These are phyloP conservation scores for Juncus inflexus DNA, from an alignment of 176 grass and related monocot species.

Conservation along the genomic window DNA sequence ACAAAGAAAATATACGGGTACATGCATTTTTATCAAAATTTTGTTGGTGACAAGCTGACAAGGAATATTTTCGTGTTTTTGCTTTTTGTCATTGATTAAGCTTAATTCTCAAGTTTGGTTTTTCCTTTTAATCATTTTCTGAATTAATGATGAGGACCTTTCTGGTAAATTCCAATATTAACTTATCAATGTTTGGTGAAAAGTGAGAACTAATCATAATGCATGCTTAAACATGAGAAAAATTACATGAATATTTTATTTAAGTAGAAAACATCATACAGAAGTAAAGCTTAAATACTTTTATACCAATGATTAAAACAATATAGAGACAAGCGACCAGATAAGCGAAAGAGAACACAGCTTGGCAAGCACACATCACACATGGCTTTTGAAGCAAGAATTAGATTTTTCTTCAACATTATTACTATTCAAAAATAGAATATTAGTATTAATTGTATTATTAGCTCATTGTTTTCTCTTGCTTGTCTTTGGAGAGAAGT, in stretches of 20 bases:
- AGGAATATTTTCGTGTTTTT: not conserved
- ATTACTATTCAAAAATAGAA: conserved; percentile 5
- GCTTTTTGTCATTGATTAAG: conserved; percentile 7
- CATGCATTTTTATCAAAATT: no score
- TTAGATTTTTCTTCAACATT: conserved; percentile 1
- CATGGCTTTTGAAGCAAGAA: conserved; percentile 15
- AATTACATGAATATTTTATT: no score
- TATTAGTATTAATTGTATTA: no score
- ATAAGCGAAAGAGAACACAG: conserved; percentile 22
- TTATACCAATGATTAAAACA: no score
- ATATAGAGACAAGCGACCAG: conserved; percentile 16
- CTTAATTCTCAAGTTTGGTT: conserved; percentile 4
- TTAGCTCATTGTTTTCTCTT: conserved; percentile 4
- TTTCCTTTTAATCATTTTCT: conserved; percentile 12
- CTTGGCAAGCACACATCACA: conserved; percentile 23
- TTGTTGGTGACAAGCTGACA: not conserved
- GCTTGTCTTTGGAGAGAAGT: conserved; percentile 12
- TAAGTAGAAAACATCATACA: no score
- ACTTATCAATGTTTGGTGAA: no score
- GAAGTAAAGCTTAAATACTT: no score
- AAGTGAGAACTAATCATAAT: no score
- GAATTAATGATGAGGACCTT: conserved; percentile 20
- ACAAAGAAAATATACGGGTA: no score
- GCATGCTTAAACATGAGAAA: no score
- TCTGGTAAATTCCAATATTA: not conserved